Conservation (phyloP, 257 asterid species). For the Anisodus acutangulus region DNA sequence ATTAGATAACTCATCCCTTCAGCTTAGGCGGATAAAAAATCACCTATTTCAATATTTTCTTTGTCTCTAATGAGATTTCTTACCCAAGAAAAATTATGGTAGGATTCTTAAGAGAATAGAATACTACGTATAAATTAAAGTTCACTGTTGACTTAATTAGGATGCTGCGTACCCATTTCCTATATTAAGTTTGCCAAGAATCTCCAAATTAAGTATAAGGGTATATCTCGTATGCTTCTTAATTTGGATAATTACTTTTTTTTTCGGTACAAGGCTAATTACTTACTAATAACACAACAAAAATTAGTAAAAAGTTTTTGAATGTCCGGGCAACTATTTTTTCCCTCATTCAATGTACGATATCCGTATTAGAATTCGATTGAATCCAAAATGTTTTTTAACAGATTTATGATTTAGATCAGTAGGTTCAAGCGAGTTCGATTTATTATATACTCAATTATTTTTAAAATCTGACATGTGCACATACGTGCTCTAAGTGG, state of each 20-base stretch:
- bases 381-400: too few relatives aligned
- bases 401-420: too few relatives aligned
- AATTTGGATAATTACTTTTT: too few relatives aligned
- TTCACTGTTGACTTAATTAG: background rate
- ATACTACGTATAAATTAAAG: background rate
- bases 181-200: background rate
- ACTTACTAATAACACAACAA: too few relatives aligned
- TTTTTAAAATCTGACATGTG: background rate
- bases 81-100: background rate
- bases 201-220: background rate
- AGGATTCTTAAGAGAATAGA: background rate
- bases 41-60: background rate
- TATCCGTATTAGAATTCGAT: too few relatives aligned
- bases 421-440: too few relatives aligned
- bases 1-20: background rate
- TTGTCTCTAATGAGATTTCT: background rate
- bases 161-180: background rate
- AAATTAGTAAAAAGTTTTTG: too few relatives aligned
- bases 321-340: too few relatives aligned
- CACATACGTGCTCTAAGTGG: background rate
- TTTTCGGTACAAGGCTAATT: too few relatives aligned
- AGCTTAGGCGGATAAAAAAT: background rate
- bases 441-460: too few relatives aligned
- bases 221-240: too few relatives aligned
- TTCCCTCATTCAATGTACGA: too few relatives aligned